phyloP scores from a whole-genome alignment of 495 filamentous ascomycete genomes.

The Daldinia vernicosa region DNA sequence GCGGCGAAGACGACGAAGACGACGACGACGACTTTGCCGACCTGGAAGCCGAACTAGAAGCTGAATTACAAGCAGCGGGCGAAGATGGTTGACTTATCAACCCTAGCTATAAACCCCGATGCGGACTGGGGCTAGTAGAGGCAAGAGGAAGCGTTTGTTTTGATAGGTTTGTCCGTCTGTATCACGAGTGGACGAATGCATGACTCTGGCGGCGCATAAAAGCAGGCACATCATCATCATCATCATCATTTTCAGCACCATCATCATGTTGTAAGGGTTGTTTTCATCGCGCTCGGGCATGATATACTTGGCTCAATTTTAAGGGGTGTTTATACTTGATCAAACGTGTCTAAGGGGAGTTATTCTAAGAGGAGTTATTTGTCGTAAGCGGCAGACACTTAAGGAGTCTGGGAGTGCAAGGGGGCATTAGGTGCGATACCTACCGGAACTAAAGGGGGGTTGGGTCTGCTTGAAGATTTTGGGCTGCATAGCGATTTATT shows the following conservation, averaged over 20 bases:
- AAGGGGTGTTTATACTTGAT: constrained; percentile 19
- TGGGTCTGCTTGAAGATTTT: constrained; percentile 5
- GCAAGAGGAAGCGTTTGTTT: not conserved
- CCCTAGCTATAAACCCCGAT: not conserved
- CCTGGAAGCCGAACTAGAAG: constrained; percentile 72
- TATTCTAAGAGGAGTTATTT: constrained; percentile 1
- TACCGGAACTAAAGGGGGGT: constrained; percentile 8
- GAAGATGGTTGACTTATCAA: constrained; percentile 39
- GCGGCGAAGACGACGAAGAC: constrained; percentile 54
- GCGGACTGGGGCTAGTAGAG: not conserved
- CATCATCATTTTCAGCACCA: not conserved
- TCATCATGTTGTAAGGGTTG: not conserved
- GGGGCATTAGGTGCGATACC: constrained; percentile 16
- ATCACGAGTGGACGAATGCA: constrained; percentile 39
- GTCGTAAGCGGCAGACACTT: not conserved
- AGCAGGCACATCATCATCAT: constrained; percentile 15
- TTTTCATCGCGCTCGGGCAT: constrained; percentile 1
- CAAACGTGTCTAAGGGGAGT: not conserved
- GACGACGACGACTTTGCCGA: constrained; percentile 67
- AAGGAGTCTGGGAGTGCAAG: not conserved
- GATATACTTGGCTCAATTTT: constrained; percentile 18
- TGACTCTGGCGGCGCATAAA: constrained; percentile 27
- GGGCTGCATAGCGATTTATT: constrained; percentile 31
- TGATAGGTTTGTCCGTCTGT: constrained; percentile 14
- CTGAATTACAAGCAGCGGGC: constrained; percentile 66